Conservation (phyloP, 2,329 filamentous ascomycete species). For the Aspergillus clavatus region DNA sequence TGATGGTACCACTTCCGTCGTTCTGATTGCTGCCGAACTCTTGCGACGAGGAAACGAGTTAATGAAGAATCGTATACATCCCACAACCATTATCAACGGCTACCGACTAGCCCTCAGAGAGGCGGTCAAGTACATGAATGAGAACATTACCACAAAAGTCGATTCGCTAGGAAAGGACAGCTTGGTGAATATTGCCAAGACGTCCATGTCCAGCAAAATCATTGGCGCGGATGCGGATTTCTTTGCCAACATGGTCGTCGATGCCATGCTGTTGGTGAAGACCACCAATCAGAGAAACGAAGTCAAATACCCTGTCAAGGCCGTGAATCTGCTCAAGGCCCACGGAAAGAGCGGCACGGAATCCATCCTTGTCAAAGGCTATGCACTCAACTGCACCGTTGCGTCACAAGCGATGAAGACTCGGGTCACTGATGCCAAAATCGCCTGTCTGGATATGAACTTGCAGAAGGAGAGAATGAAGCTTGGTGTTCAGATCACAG, state of each 20-base stretch:
- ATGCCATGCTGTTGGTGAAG: constrained; percentile 94
- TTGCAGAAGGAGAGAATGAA: constrained; percentile 99
- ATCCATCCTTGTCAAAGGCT: constrained; percentile 88
- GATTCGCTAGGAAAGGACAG: constrained; percentile 86
- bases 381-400: constrained; percentile 97
- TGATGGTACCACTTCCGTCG: constrained; percentile 95
- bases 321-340: constrained; percentile 96
- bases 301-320: constrained; percentile 96
- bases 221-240: constrained; percentile 95
- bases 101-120: constrained; percentile 93
- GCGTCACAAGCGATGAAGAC: constrained; percentile 98
- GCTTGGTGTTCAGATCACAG: constrained; percentile 94
- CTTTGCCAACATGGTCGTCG: constrained; percentile 95
- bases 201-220: constrained; percentile 99
- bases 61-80: constrained; percentile 99
- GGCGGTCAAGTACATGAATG: constrained; percentile 97
- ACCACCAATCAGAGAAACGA: constrained; percentile 85
- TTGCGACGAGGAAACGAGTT: constrained; percentile 91
- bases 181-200: constrained; percentile 92
- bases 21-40: constrained; percentile 93
- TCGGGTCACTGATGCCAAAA: constrained; percentile 86
- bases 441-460: constrained; percentile 96
- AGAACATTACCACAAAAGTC: constrained; percentile 95
- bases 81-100: constrained; percentile 97
- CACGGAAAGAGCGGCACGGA: constrained; percentile 90